Evolutionary conservation across 1,139 yeast genomes (phyloP).

Genomic region (Diutina mesorugosa): DNA sequence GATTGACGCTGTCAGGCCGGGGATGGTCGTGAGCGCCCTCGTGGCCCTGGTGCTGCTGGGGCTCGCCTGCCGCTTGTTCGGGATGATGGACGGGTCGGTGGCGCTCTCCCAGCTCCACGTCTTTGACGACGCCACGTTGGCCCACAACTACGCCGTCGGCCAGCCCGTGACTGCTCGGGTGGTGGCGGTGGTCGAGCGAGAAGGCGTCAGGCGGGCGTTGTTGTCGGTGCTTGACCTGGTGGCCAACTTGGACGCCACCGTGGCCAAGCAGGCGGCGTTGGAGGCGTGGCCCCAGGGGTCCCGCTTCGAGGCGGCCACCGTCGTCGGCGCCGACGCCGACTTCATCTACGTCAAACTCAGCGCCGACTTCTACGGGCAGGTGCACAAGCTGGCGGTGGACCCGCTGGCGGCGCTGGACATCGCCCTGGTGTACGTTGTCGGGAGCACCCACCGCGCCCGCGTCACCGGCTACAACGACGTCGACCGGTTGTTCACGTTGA

Average conservation of each 20-base stretch:
- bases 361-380: conserved; percentile 38
- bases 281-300: conserved; percentile 76
- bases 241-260: conserved; percentile 14
- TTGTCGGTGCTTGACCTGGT: conserved; percentile 55
- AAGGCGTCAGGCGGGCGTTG: conserved; percentile 46
- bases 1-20: conserved; percentile 74
- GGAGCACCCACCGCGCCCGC: conserved; percentile 65
- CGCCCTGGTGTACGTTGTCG: conserved; percentile 34
- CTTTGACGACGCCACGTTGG: conserved; percentile 34
- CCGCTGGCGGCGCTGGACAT: conserved; percentile 35
- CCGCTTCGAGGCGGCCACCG: conserved; percentile 43
- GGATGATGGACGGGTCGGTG: conserved; percentile 62
- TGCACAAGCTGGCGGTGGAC: conserved; percentile 59
- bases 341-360: conserved; percentile 22
- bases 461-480: conserved; percentile 55
- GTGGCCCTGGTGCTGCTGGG: conserved; percentile 56
- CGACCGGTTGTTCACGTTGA: conserved; percentile 55
- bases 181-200: conserved; percentile 42
- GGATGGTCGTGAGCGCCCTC: conserved; percentile 64
- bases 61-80: conserved; percentile 51
- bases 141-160: conserved; percentile 55
- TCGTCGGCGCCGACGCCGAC: conserved; percentile 45
- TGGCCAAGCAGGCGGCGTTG: conserved; percentile 20
- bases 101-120: conserved; percentile 53
- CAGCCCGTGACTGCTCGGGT: conserved; percentile 58